Evolutionary conservation across 2,329 filamentous ascomycete genomes (phyloP), one percentile per base, ranked within the genome.

Genomic region (Fusarium concolor): DNA sequence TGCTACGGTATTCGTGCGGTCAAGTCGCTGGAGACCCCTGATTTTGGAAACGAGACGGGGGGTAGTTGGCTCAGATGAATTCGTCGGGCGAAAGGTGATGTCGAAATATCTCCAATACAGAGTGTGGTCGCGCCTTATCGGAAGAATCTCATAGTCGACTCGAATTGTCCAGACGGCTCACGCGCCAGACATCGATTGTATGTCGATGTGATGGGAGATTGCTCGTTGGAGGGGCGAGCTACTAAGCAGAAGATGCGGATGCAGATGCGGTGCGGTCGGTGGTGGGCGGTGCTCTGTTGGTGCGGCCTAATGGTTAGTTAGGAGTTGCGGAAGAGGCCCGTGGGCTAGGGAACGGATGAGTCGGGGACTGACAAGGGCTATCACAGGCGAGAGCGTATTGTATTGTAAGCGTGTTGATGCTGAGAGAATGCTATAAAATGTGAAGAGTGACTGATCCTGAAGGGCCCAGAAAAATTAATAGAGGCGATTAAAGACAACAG

Each of bases 111-210:
- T 67, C 64, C 65, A 70, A 74, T 59, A 74, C 70, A 75, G 63
- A 63, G 53, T 69, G 52, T 65, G 51, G 46, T 63, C 53, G 52
- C 60, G 52, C 60, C 54, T 59, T 74, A 75, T 75, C 70, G 70
- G 62, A 67, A 67, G 62, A 65, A 76, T 77, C 65, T 74, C 76
- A 78, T 78, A 78, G 73, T 77, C 72, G 69, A 52, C 53, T 67
- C 54, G 62, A 52, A 49, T 64, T 67, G 68, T 63, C 60, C 72
- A 70, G 57, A 64, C 64, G 59, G 73, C 70, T 74, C 65, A 71
- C 44, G 67, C 67, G 69, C 67, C 71, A 68, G 70, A 68, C 71
- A 74, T 76, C 66, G 71, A 72, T 64, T 62, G 68, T 67, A 65
- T 55, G 71, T 69, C 63, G 62, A 72, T 68, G 62, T 58, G 65